Base-by-base conservation (phyloP, 2,329 filamentous ascomycete genomes). In the Botrytis deweyae region DNA sequence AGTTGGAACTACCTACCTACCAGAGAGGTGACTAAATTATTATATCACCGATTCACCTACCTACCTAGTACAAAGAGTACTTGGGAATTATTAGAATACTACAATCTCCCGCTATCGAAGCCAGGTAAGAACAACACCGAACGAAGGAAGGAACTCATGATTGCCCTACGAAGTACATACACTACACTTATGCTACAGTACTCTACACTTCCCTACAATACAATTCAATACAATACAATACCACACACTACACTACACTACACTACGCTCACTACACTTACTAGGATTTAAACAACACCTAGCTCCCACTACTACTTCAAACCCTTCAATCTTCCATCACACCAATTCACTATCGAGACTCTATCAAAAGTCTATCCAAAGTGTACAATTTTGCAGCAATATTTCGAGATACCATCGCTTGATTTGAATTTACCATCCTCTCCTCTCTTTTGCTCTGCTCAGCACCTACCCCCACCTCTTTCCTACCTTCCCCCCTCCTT, bases 351-450 rank as follows among this genome's bases (percentile, higher is more conserved):
- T 7, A 55, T 38, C 33, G 20, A 42, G 10, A 58, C 7, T 36
- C 6, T 29, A 58, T 10, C 49, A 20, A 16, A 16, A 16, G 49
- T 29, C 46, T 20, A 33, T 68, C 14, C 16, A 55, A 40, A 68
- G 65, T 55, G 36, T 68, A 68, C 52, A 38, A 22, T n/a, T 36
- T 40, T 55, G 46, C 46, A 55, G 25, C 14, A 29, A 29, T 29
- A 29, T 8, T 55, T n/a, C 12, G 36, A 29, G 38, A 68, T 68
- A 69, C 38, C 36, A 58, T 70, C 55, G 68, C 68, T 36, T 36
- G 52, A 8, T 4, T 36, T 63, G 25, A 33, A 59, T n/a, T n/a
- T 38, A 36, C n/a, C 22, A 33, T 38, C 40, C 65, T 25, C 40
- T 20, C 16, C 36, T 52, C 22, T 44, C 25, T 62, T 65, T 65